These are phyloP conservation scores for Silene coronaria DNA, from an alignment of 179 eudicot species.

Conservation along the genomic window DNA sequence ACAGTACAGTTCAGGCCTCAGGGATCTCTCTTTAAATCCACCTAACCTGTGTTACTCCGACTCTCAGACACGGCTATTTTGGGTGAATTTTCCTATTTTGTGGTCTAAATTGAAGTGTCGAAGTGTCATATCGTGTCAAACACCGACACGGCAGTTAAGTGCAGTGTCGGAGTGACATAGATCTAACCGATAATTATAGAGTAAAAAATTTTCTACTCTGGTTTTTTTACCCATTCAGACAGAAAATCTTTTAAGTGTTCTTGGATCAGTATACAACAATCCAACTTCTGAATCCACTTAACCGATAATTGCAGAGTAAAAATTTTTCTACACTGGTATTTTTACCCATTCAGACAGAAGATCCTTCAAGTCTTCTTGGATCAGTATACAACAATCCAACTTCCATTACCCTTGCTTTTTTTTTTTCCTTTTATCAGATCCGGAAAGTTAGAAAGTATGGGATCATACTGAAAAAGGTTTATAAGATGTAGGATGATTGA, in stretches of 20 bases:
- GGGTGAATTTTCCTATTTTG: no score
- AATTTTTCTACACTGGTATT: background rate
- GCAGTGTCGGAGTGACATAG: no score
- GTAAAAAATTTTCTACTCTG: background rate
- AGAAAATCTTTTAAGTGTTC: background rate
- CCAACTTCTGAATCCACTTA: no score
- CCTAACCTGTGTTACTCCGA: no score
- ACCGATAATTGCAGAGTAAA: background rate
- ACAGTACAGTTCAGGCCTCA: no score
- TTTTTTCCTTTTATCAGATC: no score
- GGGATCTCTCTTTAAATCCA: background rate
- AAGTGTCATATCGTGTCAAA: no score
- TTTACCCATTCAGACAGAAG: background rate
- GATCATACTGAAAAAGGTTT: background rate
- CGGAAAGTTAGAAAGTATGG: background rate
- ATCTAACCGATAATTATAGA: background rate
- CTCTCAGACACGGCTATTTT: no score
- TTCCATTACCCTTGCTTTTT: background rate
- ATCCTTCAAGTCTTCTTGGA: background rate
- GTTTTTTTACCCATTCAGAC: background rate
- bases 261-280: background rate
- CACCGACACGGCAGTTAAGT: no score
- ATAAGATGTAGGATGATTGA: conserved; percentile 21
- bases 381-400: background rate
- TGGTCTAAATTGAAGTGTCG: no score